phyloP scores from a whole-genome alignment of 352 stramenopile species.

The Phytophthora pini region DNA sequence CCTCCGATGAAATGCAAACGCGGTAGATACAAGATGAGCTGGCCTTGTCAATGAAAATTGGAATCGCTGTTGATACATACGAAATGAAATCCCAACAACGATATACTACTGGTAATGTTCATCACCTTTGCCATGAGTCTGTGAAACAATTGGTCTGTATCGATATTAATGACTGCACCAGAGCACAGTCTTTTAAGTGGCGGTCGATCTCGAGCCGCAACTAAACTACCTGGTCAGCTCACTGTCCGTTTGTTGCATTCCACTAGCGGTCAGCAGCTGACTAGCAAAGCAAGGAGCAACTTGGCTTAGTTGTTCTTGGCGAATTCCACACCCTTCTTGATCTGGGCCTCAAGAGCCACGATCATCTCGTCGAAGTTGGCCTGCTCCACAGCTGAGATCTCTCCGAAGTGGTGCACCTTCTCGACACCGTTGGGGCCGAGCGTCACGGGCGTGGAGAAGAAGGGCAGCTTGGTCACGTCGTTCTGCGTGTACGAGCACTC shows the following conservation, averaged over 20 bases:
- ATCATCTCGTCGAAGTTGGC: conserved; percentile 92
- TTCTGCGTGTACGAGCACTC: conserved; percentile 99
- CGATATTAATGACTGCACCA: conserved; percentile 27
- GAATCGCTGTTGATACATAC: too few relatives aligned
- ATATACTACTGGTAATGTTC: too few relatives aligned
- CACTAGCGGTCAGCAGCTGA: conserved; percentile 3
- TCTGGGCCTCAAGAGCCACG: conserved; percentile 85
- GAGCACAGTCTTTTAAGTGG: conserved; percentile 5
- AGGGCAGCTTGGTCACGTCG: conserved; percentile 94
- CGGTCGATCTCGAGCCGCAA: neutral
- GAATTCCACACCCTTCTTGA: conserved; percentile 90
- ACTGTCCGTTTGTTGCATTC: conserved; percentile 13
- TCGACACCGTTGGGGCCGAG: conserved; percentile 97
- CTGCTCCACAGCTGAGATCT: conserved; percentile 84
- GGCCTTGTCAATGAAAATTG: too few relatives aligned
- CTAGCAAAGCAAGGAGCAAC: neutral
- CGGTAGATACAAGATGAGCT: too few relatives aligned
- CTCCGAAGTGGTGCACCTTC: conserved; percentile 94
- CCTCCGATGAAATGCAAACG: too few relatives aligned
- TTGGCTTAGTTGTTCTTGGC: conserved; percentile 64
- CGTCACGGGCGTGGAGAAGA: conserved; percentile 96
- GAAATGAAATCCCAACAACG: too few relatives aligned
- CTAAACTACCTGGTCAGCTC: conserved; percentile 21
- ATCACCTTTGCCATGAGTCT: too few relatives aligned
- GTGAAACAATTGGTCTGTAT: conserved; percentile 12